A percentile compares a stretch with the other conserved stretches of the same genome.
phyloP scores from a whole-genome alignment of 1,284 basidiomycete genomes.

The Volvariella surrecta region DNA sequence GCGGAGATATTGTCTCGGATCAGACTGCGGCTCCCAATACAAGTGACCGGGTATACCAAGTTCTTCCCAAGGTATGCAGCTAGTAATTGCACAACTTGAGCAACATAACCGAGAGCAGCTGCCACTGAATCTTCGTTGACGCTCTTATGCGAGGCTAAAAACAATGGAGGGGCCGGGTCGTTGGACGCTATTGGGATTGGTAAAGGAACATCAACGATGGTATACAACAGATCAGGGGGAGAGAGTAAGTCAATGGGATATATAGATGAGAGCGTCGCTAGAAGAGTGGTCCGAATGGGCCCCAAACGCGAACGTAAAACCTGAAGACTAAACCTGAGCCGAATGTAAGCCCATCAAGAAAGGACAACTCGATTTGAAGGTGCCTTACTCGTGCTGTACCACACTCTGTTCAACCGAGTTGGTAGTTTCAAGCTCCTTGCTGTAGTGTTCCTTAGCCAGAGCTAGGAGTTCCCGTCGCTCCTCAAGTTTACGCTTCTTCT shows the following conservation, averaged over 20 bases:
- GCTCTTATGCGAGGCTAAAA: conserved; percentile 52
- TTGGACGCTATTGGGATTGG: conserved; percentile 72
- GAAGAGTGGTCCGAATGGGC: conserved; percentile 55
- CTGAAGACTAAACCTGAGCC: conserved; percentile 34
- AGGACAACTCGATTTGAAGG: conserved; percentile 2
- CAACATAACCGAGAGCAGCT: conserved; percentile 82
- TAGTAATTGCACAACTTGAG: conserved; percentile 75
- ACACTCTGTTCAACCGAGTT: conserved; percentile 29
- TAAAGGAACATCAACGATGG: conserved; percentile 75
- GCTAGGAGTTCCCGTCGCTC: conserved; percentile 40
- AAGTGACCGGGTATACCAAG: conserved; percentile 87
- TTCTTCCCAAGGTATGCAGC: conserved; percentile 70
- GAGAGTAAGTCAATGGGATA: conserved; percentile 86
- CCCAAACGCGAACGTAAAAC: conserved; percentile 41
- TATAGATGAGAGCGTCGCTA: conserved; percentile 71
- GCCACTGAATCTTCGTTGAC: conserved; percentile 82
- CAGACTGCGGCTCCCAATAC: conserved; percentile 79
- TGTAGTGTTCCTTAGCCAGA: conserved; percentile 33
- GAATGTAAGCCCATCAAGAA: conserved; percentile 6
- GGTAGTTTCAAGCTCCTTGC: conserved; percentile 23
- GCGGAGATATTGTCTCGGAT: conserved; percentile 87
- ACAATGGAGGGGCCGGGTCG: conserved; percentile 82
- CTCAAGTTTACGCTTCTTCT: conserved; percentile 34
- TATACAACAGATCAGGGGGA: conserved; percentile 75
- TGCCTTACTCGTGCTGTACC: conserved; percentile 33